A percentile compares a stretch with the other conserved stretches of the same genome.
phyloP scores from a whole-genome alignment of 2,329 filamentous ascomycete species.

The Torrubiellomyces zombiae region DNA sequence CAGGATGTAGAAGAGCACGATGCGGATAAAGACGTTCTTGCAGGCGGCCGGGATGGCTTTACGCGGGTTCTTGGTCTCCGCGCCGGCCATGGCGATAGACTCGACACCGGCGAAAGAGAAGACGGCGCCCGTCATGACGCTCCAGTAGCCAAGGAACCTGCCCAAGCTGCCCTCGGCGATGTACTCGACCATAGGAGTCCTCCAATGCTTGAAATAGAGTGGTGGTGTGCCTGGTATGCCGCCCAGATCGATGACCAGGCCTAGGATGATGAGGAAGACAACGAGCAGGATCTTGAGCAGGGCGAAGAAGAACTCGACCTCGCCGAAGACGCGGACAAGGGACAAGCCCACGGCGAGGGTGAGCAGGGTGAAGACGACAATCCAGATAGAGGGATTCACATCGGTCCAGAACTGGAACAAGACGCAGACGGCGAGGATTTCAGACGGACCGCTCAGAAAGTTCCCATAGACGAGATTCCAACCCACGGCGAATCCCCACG shows the following conservation, averaged over 20 bases:
- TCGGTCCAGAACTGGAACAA: slow-evolving; percentile 49
- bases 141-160: slow-evolving; percentile 49
- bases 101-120: slow-evolving; percentile 54
- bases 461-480: slow-evolving; percentile 41
- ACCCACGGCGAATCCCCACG: slow-evolving; percentile 37
- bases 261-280: slow-evolving; percentile 43
- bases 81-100: slow-evolving; percentile 43
- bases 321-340: slow-evolving; percentile 42
- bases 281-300: slow-evolving; percentile 43
- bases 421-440: slow-evolving; percentile 46
- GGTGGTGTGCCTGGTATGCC: slow-evolving; percentile 40
- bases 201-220: slow-evolving; percentile 56
- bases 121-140: slow-evolving; percentile 45
- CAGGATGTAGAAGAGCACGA: slow-evolving; percentile 45
- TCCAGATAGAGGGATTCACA: slow-evolving; percentile 33
- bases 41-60: slow-evolving; percentile 37
- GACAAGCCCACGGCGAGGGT: slow-evolving; percentile 41
- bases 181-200: slow-evolving; percentile 49
- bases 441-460: slow-evolving; percentile 35
- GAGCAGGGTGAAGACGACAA: slow-evolving; percentile 29
- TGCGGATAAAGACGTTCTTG: slow-evolving; percentile 39
- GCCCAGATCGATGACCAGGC: slow-evolving; percentile 44
- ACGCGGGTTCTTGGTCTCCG: slow-evolving; percentile 38
- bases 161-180: slow-evolving; percentile 42
- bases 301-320: slow-evolving; percentile 37